Evolutionary conservation across 108 stramenopile species (phyloP), one percentile per base, ranked within the genome.

Genomic region (Fragilariopsis cylindrus): DNA sequence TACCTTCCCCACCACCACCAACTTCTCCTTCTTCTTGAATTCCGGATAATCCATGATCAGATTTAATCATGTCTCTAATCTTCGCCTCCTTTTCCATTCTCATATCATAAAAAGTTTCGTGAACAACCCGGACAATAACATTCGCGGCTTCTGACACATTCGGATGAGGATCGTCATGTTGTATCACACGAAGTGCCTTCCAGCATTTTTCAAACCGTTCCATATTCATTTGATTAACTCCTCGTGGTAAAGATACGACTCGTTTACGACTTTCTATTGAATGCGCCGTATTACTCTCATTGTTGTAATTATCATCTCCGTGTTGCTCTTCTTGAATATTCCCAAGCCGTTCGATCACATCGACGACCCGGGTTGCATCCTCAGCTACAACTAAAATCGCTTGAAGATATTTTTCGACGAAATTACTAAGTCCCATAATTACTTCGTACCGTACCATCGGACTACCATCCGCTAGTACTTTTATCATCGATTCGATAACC

Each of bases 401-500:
- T 56, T 81, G 72, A n/a, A 92, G 64, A 81, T 96, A 94, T 74
- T 96, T 95, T 53, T 71, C 86, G 46, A 96, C 88, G 52, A 85
- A 76, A 41, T 75, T 74, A 11, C 82, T 82, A 7, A 96, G 70
- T 4, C 88, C 88, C n/a, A 95, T 76, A 4, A 81, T 56, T 19
- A 90, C 85, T 82, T 98, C 96, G 54, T 89, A 92, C 43, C 98
- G 83, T 7, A 98, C 94, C 19, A 88, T 49, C 30, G 92, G 82
- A 70, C 89, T 93, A 4, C 83, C 90, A 81, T 97, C 97, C 3
- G 71, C 54, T 9, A 82, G 70, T 7, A 74, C 72, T 9, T 65
- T 69, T 47, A 70, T 67, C 39, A 82, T 48, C 7, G 43, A 45
- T 45, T 83, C 80, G 62, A 78, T 56, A 9, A 80, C 65, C 19